These are phyloP conservation scores for Aureobasidium mangrovei DNA, from an alignment of 2,329 filamentous ascomycete genomes.

Conservation along the genomic window DNA sequence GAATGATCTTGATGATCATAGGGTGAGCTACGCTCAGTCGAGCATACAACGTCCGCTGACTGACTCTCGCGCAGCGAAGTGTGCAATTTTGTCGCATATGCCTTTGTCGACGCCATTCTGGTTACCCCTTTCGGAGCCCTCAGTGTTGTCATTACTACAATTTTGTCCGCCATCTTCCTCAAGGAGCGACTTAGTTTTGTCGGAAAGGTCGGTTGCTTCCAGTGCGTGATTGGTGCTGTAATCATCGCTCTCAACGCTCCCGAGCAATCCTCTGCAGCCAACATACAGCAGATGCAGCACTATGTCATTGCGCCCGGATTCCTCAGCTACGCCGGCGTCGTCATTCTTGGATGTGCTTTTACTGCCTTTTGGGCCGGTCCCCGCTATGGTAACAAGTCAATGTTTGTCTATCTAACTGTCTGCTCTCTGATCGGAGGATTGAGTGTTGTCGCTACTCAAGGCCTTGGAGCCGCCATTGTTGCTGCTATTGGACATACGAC, in stretches of 20 bases:
- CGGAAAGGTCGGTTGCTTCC: slow-evolving; percentile 90
- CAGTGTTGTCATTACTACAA: slow-evolving; percentile 83
- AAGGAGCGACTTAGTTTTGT: slow-evolving; percentile 94
- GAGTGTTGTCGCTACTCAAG: slow-evolving; percentile 91
- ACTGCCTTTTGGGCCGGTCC: slow-evolving; percentile 76
- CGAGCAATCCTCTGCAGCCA: slow-evolving; percentile 68
- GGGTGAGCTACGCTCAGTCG: slow-evolving; percentile 36
- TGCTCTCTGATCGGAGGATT: slow-evolving; percentile 91
- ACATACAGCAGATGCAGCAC: slow-evolving; percentile 85
- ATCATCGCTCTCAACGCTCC: slow-evolving; percentile 94
- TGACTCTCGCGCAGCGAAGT: slow-evolving; percentile 48
- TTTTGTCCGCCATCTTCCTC: slow-evolving; percentile 87
- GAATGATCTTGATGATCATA: slow-evolving; percentile 94
- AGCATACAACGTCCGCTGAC: not conserved
- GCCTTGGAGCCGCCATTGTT: slow-evolving; percentile 81
- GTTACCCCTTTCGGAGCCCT: slow-evolving; percentile 88
- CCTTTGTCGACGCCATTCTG: slow-evolving; percentile 91
- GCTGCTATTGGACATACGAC: slow-evolving; percentile 68
- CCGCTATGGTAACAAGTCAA: slow-evolving; percentile 87
- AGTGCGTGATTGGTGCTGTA: slow-evolving; percentile 86
- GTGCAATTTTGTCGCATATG: slow-evolving; percentile 95
- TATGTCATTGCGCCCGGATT: slow-evolving; percentile 85
- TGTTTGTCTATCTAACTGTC: slow-evolving; percentile 94
- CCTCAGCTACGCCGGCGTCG: slow-evolving; percentile 70
- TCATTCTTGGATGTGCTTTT: slow-evolving; percentile 63